Evolutionary conservation across 139 green algal species (phyloP).

Genomic region (Closterium sp.): DNA sequence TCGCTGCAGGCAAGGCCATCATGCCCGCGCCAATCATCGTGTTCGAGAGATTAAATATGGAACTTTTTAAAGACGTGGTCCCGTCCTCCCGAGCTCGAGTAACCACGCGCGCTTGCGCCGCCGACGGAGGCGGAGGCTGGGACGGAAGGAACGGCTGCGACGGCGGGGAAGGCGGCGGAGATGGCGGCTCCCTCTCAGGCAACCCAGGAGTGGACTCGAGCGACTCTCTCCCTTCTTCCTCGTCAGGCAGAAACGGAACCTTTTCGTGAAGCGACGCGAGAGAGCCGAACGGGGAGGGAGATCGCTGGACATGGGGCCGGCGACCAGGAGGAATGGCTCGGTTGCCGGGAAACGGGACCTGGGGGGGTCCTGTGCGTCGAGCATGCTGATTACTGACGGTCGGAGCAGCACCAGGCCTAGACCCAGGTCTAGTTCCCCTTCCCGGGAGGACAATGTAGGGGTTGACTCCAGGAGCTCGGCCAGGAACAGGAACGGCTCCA

Average conservation of each 20-base stretch:
- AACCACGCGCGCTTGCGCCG: neutral
- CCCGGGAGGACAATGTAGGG: neutral
- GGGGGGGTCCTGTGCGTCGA: neutral
- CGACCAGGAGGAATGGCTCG: neutral
- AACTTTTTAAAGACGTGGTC: slow-evolving; percentile 1
- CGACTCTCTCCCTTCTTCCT: neutral
- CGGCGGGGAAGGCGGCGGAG: neutral
- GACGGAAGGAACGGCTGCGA: neutral
- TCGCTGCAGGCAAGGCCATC: slow-evolving; percentile 9
- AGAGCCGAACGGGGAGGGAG: neutral
- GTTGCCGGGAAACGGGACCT: neutral
- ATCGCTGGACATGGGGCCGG: neutral
- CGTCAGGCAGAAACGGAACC: neutral
- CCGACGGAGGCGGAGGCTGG: neutral
- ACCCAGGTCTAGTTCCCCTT: neutral
- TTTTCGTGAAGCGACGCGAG: neutral
- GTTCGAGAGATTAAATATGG: slow-evolving; percentile 13
- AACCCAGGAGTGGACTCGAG: neutral
- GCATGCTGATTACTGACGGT: neutral
- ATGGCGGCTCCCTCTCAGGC: neutral
- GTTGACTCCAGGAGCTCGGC: neutral
- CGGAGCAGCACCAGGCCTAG: neutral
- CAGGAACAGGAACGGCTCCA: neutral
- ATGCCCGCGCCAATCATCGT: slow-evolving; percentile 18
- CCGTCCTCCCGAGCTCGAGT: neutral